Conservation (phyloP, 352 stramenopile genomes). For the Nothophytophthora sp. region DNA sequence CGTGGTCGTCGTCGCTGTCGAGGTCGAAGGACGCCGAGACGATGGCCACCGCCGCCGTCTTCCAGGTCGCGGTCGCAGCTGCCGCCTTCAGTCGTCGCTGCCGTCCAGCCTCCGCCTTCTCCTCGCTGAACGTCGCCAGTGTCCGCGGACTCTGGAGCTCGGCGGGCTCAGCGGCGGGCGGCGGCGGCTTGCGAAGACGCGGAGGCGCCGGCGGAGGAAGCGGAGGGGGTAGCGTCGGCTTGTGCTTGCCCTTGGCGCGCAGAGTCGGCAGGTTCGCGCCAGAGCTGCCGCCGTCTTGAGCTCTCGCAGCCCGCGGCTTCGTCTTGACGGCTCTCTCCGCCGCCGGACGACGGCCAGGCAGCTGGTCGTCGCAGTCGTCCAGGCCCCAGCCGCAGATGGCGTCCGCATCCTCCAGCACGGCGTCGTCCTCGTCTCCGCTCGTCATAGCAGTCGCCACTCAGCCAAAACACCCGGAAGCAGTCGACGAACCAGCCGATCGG, state of each 20-base stretch:
- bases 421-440: constrained; percentile 7
- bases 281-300: not conserved
- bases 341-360: not conserved
- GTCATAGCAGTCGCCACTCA: constrained; percentile 1
- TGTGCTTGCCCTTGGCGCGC: not conserved
- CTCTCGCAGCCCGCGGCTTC: not conserved
- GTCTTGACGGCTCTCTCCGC: not conserved
- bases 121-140: constrained; percentile 3
- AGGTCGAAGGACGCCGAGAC: constrained; percentile 18
- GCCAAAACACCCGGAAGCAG: not conserved
- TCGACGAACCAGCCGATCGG: constrained; percentile 3
- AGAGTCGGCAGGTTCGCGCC: not conserved
- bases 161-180: not conserved
- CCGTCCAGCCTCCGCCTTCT: constrained; percentile 17
- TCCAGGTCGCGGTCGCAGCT: constrained; percentile 12
- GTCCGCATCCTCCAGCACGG: constrained; percentile 4
- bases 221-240: not conserved
- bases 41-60: constrained; percentile 5
- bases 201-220: not conserved
- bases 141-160: constrained; percentile 7
- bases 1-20: constrained; percentile 7
- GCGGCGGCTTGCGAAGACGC: not conserved
- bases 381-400: constrained; percentile 28
- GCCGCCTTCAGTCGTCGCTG: constrained; percentile 19
- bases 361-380: constrained; percentile 19